Evolutionary conservation across 2,329 filamentous ascomycete genomes (phyloP), one percentile per base, ranked within the genome.

Genomic region (Aspergillus ustus): DNA sequence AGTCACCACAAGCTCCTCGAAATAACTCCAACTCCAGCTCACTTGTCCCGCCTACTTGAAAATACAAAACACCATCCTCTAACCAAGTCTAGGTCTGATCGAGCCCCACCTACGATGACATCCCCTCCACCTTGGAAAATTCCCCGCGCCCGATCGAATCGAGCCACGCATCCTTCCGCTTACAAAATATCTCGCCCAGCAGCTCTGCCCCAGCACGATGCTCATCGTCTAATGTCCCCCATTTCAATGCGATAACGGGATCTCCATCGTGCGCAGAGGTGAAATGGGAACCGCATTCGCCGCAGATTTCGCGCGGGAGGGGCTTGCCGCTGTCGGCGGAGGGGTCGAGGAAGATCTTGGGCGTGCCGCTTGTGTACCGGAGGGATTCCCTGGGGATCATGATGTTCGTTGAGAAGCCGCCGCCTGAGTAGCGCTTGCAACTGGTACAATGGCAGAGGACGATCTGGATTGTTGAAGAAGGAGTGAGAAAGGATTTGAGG

Each of bases 341-440:
- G 25, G 56, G 25, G 50, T 65, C 65, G 29, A 63, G 25, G 54
- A 63, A 69, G 13, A 69, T 25, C 50, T 70, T 70, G 1, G 69
- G 69, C 4, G 59, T 54, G 44, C 65, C 66, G 28, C 53, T 52
- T 15, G 65, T 69, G 60, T 64, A 71, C 43, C 57, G 46, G 13
- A 70, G 49, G 3, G 31, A 37, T 3, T 62, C 46, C 19, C 58
- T 44, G 0, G 67, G 62, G 31, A 71, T 46, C 50, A 68, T 54
- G 29, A 71, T 59, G 58, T 70, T 72, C 45, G 68, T 52, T 5
- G 69, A 71, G 61, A 71, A 72, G 45, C 58, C 58, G 15, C 65
- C 63, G 57, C 69, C 68, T 2, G 69, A 69, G 60, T 71, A 68
- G 22, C 67, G 67, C 43, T 71, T 71, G 64, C 69, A 71, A 59